phyloP scores from a whole-genome alignment of 495 filamentous ascomycete species.

The Hamigera avellanea region DNA sequence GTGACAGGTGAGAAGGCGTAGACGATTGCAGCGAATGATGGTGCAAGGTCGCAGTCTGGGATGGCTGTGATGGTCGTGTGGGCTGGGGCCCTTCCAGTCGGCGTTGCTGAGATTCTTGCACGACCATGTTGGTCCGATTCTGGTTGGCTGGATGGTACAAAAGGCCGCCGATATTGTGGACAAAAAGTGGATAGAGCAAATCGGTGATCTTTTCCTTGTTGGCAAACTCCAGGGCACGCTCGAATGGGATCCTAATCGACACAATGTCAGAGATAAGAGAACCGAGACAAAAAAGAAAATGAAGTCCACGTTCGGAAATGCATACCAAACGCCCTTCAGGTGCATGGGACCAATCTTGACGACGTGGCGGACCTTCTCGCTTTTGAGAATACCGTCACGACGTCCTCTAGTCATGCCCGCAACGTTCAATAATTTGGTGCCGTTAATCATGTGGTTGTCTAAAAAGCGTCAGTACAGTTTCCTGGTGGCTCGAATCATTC shows the following conservation, averaged over 20 bases:
- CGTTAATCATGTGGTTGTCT: conserved; percentile 99
- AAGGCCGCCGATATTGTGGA: conserved; percentile 91
- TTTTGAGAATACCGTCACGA: conserved; percentile 93
- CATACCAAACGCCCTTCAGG: conserved; percentile 96
- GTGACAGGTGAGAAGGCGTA: conserved; percentile 51
- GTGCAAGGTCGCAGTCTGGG: conserved; percentile 63
- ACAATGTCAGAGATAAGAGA: neutral
- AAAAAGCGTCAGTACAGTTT: neutral
- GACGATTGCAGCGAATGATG: conserved; percentile 69
- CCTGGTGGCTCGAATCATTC: too few species aligned
- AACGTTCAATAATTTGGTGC: conserved; percentile 92
- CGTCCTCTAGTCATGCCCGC: conserved; percentile 96
- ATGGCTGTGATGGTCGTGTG: conserved; percentile 32
- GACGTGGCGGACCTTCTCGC: conserved; percentile 91
- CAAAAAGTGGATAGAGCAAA: conserved; percentile 86
- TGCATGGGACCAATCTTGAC: conserved; percentile 99
- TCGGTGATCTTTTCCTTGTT: conserved; percentile 99
- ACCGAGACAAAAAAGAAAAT: neutral
- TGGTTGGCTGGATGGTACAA: conserved; percentile 92
- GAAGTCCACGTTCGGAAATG: neutral
- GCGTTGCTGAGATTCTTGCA: conserved; percentile 74
- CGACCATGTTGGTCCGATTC: conserved; percentile 66
- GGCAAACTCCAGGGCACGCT: conserved; percentile 90
- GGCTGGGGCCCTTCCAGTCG: conserved; percentile 37
- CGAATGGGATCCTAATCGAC: conserved; percentile 82